Evolutionary conservation across 257 asterid genomes (phyloP), one percentile per base, ranked within the genome.

Genomic region (Scutellaria galericulata): DNA sequence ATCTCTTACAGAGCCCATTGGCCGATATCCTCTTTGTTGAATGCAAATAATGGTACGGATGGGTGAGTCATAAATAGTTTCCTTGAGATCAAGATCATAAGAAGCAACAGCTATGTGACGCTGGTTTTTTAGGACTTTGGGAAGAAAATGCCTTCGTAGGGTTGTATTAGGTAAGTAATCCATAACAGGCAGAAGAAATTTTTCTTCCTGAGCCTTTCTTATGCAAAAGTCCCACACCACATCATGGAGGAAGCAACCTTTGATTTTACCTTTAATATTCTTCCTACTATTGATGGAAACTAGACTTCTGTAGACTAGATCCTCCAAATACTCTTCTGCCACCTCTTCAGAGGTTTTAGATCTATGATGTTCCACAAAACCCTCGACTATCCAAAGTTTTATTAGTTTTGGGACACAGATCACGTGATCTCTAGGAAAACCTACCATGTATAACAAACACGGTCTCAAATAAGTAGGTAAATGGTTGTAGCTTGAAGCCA

Each of bases 371-470:
- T 27, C 13, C 56, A 65, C 2, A 65, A 65, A 65, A n/a, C 74
- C 74, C 18, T 57, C 73, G 0, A 74, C 81, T 47, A 65, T 15
- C 77, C 77, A 77, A 18, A 64, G 18, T 9, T 60, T 54, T 0
- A 57, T 22, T 46, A 77, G 70, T 6, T 4, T 24, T 0, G 42
- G 8, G 18, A 64, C 74, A 13, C 4, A 14, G 31, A 77, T 71
- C 7, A 20, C 4, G 31, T 64, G 50, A 20, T 64, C 42, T 64
- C 22, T 42, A 2, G 44, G 55, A 64, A 64, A 64, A 7, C 8
- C 57, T 64, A 22, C 70, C 56, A 64, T 45, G 57, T 18, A 64
- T 4, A 64, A 20, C 0, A 64, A 45, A 6, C 70, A 45, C 1
- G 56, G 11, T n/a, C 45, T 64, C 56, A 64, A 24, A 64, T 64